Evolutionary conservation across 805 yeast species (phyloP), one percentile per base, ranked within the genome.

Genomic region (Citeromyces matritensis): DNA sequence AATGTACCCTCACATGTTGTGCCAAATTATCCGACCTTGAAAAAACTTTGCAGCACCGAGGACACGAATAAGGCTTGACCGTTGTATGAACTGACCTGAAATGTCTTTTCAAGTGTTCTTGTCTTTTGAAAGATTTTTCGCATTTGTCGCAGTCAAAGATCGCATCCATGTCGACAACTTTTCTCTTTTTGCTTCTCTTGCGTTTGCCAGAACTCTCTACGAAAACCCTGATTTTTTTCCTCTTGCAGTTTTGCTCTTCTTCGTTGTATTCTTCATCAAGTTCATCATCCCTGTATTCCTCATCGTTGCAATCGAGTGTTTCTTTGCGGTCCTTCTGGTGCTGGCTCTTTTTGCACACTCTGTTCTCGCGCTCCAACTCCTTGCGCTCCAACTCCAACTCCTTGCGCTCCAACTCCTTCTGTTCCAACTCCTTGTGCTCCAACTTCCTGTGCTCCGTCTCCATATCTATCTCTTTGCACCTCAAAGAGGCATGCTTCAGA

Each of bases 21-120:
- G 69, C 65, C 42, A 75, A 57, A 42, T 76, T 78, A 44, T 77
- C 85, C 9, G 75, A 64, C 34, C 85, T 51, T 37, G 79, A 69
- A 41, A 76, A 76, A 40, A 65, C 68, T 47, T 73, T 75, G 27
- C 57, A 58, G 43, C 85, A 77, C 30, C 57, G 51, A 11, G 55
- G 43, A 43, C 84, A 77, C 30, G 61, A 65, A 49, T 64, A 75
- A 1, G 78, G 78, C 38, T 70, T 58, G 41, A 69, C 66, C 38
- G 64, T 51, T 17, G 75, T 63, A 45, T 76, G 85, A 39, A 75
- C 72, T 14, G 79, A 71, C 35, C 81, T 54, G 46, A 70, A 63
- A 44, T 77, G 85, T 34, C 85, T 53, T 45, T 72, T 73, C 43
- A 74, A 54, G 45, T 75, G 82, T 37, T 77, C 82, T 41, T 70